Base-by-base conservation (phyloP, 805 yeast species). In the Wickerhamia fluorescens region DNA sequence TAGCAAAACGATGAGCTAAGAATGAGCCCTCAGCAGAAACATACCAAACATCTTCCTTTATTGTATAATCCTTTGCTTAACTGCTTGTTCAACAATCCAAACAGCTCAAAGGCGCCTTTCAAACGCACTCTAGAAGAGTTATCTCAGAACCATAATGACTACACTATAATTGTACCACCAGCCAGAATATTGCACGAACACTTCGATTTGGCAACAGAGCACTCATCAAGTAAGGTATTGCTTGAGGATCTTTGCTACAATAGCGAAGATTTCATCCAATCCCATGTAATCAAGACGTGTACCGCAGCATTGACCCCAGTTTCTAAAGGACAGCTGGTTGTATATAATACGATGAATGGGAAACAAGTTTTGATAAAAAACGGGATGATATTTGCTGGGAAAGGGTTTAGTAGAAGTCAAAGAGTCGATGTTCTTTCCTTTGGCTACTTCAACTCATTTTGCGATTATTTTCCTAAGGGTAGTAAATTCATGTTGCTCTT, bases 141-240 rank as follows among this genome's bases (percentile, higher is more conserved):
- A 14, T 42, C 61, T 2, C 49, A 44, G 24, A 53, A 51, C 36
- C 73, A 78, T 21, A 63, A 61, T 12, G 69, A 68, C n/a, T 75
- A 66, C 46, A 62, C 75, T 2, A 47, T 83, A 9, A 47, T 83
- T n/a, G 75, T 79, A 1, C 94, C 94, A 0, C 72, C 75, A 4
- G 56, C 79, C 1, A 46, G 53, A 16, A 51, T 68, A 3, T 55
- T 81, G 9, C 49, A 53, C 21, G 48, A 53, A 14, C 40, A 41
- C 26, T 43, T 41, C 22, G 66, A 62, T 34, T 53, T 59, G 10
- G 31, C 45, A 5, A 34, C 49, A 3, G 38, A 40, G 14, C n/a
- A n/a, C n/a, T n/a, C n/a, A n/a, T n/a, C n/a, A n/a, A n/a, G n/a
- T n/a, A 30, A 49, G 3, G 34, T 36, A 16, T 45, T 64, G 3